Percentiles rank a stretch among this genome's conserved stretches.
These are phyloP conservation scores for Exophiala calicioides DNA, from an alignment of 2,329 filamentous ascomycete species.

Conservation along the genomic window DNA sequence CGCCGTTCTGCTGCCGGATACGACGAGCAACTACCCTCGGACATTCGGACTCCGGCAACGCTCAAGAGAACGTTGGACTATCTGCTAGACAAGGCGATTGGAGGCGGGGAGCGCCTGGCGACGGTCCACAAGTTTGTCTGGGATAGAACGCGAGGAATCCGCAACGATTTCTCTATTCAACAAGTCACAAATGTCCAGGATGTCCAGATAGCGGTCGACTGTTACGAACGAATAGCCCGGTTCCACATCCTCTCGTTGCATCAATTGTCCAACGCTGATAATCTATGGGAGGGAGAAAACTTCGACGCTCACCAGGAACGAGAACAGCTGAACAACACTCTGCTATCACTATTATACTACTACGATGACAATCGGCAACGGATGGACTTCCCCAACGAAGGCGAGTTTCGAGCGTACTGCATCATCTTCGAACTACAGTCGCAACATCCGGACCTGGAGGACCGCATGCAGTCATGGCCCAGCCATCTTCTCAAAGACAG, in stretches of 20 bases:
- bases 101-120: constrained; percentile 50
- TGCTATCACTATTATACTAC: constrained; percentile 62
- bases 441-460: constrained; percentile 56
- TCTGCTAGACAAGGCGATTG: constrained; percentile 53
- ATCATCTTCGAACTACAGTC: constrained; percentile 59
- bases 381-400: constrained; percentile 57
- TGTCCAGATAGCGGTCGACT: constrained; percentile 59
- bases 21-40: constrained; percentile 64
- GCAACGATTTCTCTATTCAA: constrained; percentile 67
- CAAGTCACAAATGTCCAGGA: constrained; percentile 59
- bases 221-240: constrained; percentile 63
- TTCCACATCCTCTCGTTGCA: constrained; percentile 66
- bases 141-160: constrained; percentile 65
- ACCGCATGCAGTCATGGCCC: constrained; percentile 59
- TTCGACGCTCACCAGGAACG: constrained; percentile 62
- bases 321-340: constrained; percentile 64
- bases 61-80: constrained; percentile 52
- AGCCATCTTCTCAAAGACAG: constrained; percentile 51
- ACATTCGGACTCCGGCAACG: constrained; percentile 59
- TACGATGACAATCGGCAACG: constrained; percentile 58
- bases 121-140: constrained; percentile 65
- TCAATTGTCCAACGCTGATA: constrained; percentile 54
- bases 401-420: constrained; percentile 65
- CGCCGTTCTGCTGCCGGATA: constrained; percentile 63
- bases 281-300: constrained; percentile 50